phyloP scores from a whole-genome alignment of 176 grass and related monocot genomes.

The Guadua angustifolia region DNA sequence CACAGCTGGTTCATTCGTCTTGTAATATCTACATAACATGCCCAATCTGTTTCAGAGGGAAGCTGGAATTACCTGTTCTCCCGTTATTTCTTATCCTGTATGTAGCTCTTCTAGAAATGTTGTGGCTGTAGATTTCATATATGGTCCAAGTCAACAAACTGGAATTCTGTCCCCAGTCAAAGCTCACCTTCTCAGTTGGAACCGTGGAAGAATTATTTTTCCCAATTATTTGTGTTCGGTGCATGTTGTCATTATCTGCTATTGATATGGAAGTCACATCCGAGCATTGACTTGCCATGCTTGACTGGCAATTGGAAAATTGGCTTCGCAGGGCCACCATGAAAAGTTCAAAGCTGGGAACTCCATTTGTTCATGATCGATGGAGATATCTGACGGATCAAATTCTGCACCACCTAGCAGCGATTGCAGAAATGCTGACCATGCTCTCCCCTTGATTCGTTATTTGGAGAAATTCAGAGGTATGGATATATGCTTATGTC shows the following conservation, averaged over 20 bases:
- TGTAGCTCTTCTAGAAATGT: background rate
- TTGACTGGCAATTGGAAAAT: background rate
- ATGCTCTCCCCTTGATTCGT: background rate
- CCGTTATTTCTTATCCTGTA: background rate
- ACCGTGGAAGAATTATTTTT: background rate
- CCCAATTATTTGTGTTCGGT: background rate
- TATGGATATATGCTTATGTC: constrained; percentile 11
- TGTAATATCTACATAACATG: background rate
- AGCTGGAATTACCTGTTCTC: background rate
- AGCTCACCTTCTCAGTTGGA: background rate
- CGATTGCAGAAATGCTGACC: background rate
- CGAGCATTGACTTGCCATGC: constrained; percentile 8
- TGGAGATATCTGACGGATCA: background rate
- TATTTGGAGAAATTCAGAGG: constrained; percentile 17
- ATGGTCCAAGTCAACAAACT: background rate
- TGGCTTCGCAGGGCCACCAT: background rate
- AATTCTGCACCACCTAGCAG: background rate
- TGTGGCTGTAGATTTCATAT: background rate
- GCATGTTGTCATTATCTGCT: background rate
- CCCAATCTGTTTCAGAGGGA: background rate
- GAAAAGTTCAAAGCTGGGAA: constrained; percentile 26
- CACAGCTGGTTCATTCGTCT: background rate
- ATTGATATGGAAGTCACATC: background rate
- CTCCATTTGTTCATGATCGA: constrained; percentile 12
- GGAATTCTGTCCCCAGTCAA: constrained; percentile 12